Evolutionary conservation across 2,329 filamentous ascomycete genomes (phyloP).

Genomic region (Fusarium sp.): DNA sequence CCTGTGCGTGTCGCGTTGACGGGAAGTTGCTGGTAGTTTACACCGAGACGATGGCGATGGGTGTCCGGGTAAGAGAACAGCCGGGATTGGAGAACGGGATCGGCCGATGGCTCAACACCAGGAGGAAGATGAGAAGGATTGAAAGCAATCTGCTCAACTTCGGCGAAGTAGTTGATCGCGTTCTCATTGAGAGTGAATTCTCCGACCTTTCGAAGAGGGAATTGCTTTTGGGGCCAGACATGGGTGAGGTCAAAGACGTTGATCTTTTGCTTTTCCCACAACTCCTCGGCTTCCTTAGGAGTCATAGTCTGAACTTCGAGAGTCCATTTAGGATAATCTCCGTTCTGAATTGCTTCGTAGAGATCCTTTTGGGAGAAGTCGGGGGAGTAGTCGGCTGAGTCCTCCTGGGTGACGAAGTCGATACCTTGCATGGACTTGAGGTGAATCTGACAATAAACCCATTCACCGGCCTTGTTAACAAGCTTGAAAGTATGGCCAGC

Average conservation of each 20-base stretch:
- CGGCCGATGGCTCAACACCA: conserved; percentile 69
- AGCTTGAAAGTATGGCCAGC: conserved; percentile 17
- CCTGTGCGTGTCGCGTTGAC: conserved; percentile 22
- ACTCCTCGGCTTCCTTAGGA: conserved; percentile 33
- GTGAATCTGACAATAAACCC: conserved; percentile 27
- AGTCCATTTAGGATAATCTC: conserved; percentile 64
- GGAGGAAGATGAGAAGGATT: conserved; percentile 72
- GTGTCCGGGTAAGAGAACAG: conserved; percentile 72
- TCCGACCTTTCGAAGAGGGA: conserved; percentile 58
- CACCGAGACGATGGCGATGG: conserved; percentile 70
- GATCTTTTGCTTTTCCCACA: conserved; percentile 37
- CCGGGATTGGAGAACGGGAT: conserved; percentile 70
- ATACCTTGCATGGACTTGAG: conserved; percentile 31
- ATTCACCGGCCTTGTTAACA: not conserved
- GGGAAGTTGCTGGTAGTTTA: conserved; percentile 63
- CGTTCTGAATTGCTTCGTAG: conserved; percentile 22
- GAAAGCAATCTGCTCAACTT: conserved; percentile 76
- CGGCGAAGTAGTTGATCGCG: conserved; percentile 67
- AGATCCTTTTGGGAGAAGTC: conserved; percentile 32
- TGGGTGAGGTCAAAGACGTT: conserved; percentile 75
- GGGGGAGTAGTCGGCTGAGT: conserved; percentile 1
- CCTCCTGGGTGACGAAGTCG: conserved; percentile 29
- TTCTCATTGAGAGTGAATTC: conserved; percentile 76
- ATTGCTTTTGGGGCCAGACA: conserved; percentile 52
- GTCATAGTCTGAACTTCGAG: conserved; percentile 60